Percentiles rank a stretch among this genome's conserved stretches.
These are phyloP conservation scores for Aeschynomene evenia DNA, from an alignment of 306 rosid species.

Conservation along the genomic window DNA sequence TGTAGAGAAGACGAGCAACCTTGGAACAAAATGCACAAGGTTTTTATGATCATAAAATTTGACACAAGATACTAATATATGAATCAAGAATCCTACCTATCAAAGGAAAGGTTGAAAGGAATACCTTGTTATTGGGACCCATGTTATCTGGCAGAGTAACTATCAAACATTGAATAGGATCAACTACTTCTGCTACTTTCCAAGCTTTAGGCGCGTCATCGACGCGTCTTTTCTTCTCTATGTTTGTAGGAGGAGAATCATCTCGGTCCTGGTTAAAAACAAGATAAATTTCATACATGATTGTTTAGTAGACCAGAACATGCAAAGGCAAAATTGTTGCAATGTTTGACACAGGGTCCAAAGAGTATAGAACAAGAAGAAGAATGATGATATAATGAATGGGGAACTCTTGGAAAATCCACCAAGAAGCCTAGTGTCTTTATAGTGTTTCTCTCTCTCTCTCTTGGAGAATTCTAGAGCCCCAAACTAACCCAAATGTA, in stretches of 20 bases:
- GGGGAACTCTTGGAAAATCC: no score
- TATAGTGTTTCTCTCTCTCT: no score
- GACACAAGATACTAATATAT: background rate
- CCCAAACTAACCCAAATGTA: no score
- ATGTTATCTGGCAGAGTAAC: slow-evolving; percentile 54
- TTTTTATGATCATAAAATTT: slow-evolving; percentile 6
- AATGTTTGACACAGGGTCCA: no score
- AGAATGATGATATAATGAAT: no score
- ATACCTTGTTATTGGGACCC: slow-evolving; percentile 54
- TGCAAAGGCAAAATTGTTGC: background rate
- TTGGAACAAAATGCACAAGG: slow-evolving; percentile 16
- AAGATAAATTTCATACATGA: slow-evolving; percentile 11
- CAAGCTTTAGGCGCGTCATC: slow-evolving; percentile 56
- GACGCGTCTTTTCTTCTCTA: slow-evolving; percentile 53
- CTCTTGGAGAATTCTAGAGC: no score
- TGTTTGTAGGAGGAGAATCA: slow-evolving; percentile 42
- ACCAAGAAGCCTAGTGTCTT: no score
- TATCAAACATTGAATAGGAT: slow-evolving; percentile 45
- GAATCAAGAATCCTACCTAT: background rate
- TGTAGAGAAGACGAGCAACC: slow-evolving; percentile 69
- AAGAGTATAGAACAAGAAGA: no score
- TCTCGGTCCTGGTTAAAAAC: slow-evolving; percentile 41
- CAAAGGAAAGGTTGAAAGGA: slow-evolving; percentile 8
- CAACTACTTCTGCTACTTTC: slow-evolving; percentile 59
- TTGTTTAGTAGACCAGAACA: background rate